phyloP scores from a whole-genome alignment of 2,329 filamentous ascomycete genomes.

The Lasiodiplodia sp. region DNA sequence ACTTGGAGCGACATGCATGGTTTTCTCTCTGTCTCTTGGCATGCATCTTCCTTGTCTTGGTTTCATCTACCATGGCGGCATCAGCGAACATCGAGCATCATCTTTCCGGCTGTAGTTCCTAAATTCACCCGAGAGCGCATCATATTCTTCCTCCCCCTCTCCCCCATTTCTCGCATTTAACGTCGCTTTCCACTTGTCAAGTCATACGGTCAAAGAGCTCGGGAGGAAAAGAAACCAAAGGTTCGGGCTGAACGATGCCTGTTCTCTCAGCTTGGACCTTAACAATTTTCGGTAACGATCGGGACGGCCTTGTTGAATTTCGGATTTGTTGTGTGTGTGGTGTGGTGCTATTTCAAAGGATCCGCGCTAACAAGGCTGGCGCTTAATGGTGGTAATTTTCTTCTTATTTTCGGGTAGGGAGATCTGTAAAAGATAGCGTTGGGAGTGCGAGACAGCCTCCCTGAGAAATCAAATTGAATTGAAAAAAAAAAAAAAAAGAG shows the following conservation, averaged over 20 bases:
- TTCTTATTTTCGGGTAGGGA: constrained; percentile 16
- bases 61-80: constrained; percentile 22
- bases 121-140: not conserved
- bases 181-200: not conserved
- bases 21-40: constrained; percentile 13
- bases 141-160: not conserved
- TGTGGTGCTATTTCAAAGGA: not conserved
- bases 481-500: not conserved
- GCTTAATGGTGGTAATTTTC: constrained; percentile 16
- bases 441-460: not conserved
- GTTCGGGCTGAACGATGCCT: not conserved
- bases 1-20: not conserved
- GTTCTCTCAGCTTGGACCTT: not conserved
- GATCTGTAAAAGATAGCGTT: not conserved
- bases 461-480: not conserved
- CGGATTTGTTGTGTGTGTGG: not conserved
- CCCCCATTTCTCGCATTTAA: not conserved
- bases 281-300: not conserved
- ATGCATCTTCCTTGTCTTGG: constrained; percentile 2
- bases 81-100: constrained; percentile 21
- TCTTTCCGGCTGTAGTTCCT: not conserved
- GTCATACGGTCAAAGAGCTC: not conserved
- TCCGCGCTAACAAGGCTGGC: not conserved
- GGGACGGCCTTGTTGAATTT: not conserved
- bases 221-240: not conserved